Percentiles rank a stretch among this genome's conserved stretches.
These are phyloP conservation scores for Corylus americana DNA, from an alignment of 306 rosid genomes.

Conservation along the genomic window DNA sequence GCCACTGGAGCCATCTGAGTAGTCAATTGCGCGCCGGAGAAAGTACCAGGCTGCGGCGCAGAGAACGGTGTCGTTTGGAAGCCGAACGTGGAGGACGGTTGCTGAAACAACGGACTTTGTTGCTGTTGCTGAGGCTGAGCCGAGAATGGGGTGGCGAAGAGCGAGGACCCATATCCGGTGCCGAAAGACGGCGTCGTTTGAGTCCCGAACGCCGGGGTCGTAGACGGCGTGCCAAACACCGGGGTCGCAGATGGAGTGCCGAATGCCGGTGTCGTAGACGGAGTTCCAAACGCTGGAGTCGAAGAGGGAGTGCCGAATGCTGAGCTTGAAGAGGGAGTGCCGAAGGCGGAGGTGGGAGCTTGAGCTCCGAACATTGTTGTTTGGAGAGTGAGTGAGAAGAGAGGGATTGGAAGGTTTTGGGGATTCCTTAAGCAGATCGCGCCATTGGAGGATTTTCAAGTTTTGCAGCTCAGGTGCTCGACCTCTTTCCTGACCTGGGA, in stretches of 20 bases:
- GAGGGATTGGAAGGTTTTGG: background rate
- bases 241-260: slow-evolving; percentile 59
- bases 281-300: slow-evolving; percentile 41
- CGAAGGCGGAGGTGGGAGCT: slow-evolving; percentile 34
- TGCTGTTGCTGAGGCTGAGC: slow-evolving; percentile 56
- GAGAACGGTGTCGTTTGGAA: slow-evolving; percentile 49
- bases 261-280: slow-evolving; percentile 42
- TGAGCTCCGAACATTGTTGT: slow-evolving; percentile 59
- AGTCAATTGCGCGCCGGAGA: slow-evolving; percentile 62
- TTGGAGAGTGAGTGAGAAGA: background rate
- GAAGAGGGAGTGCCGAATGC: slow-evolving; percentile 51
- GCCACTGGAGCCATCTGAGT: slow-evolving; percentile 96
- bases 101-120: slow-evolving; percentile 50
- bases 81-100: slow-evolving; percentile 44
- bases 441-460: slow-evolving; percentile 5
- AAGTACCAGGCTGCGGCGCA: slow-evolving; percentile 46
- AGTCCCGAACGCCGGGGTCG: slow-evolving; percentile 61
- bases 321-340: slow-evolving; percentile 17
- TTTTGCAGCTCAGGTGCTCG: slow-evolving; percentile 22
- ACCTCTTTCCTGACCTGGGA: background rate
- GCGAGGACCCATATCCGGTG: slow-evolving; percentile 61
- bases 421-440: slow-evolving; percentile 5
- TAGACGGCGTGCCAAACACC: slow-evolving; percentile 50
- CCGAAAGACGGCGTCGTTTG: slow-evolving; percentile 52
- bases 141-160: slow-evolving; percentile 58